Conservation (phyloP, 2,329 filamentous ascomycete genomes). For the Davidsoniella australis region DNA sequence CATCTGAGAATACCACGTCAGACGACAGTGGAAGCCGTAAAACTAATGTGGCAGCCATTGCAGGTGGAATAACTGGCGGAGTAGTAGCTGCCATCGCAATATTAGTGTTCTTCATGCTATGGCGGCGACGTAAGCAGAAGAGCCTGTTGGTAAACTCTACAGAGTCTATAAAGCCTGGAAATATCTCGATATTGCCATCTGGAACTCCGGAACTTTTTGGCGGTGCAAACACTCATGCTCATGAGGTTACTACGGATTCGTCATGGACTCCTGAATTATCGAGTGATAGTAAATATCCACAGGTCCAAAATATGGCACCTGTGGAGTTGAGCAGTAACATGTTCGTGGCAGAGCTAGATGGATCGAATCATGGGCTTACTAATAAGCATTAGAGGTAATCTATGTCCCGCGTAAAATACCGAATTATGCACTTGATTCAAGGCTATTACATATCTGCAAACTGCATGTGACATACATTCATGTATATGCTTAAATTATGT, state of each 20-base stretch:
- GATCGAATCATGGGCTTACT: no score
- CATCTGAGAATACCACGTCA: not conserved
- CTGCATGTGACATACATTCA: no score
- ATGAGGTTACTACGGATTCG: not conserved
- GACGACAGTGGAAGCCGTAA: constrained; percentile 7
- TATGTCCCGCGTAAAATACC: no score
- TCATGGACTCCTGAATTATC: not conserved
- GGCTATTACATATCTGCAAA: no score
- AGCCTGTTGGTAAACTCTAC: not conserved
- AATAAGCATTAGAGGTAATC: no score
- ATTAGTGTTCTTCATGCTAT: constrained; percentile 17
- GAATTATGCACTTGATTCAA: no score
- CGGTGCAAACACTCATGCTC: not conserved
- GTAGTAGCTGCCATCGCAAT: constrained; percentile 18
- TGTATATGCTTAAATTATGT: no score
- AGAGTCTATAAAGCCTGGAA: not conserved
- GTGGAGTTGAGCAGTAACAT: no score
- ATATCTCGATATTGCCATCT: constrained; percentile 3
- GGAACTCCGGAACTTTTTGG: constrained; percentile 1
- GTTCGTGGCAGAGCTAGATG: no score
- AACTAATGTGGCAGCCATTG: not conserved
- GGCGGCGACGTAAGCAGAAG: constrained; percentile 1
- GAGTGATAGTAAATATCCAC: constrained; percentile 24
- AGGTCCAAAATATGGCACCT: no score
- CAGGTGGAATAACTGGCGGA: constrained; percentile 5